These are phyloP conservation scores for Fusarium proliferatum DNA, from an alignment of 2,329 filamentous ascomycete genomes.

Conservation along the genomic window DNA sequence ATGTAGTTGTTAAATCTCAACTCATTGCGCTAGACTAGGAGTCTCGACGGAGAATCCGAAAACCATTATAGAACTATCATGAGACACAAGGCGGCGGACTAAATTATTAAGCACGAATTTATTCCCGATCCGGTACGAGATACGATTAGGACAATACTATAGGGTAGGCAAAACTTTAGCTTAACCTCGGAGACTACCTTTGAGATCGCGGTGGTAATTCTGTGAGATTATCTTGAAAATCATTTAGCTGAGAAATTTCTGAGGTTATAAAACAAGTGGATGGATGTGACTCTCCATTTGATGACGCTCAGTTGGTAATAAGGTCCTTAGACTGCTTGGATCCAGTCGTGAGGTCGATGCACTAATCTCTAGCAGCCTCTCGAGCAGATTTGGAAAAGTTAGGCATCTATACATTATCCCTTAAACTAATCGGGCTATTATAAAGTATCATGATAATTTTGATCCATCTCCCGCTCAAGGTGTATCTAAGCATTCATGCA, in stretches of 20 bases:
- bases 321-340: too few relatives aligned
- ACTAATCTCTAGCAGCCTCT: too few relatives aligned
- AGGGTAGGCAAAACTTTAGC: not conserved
- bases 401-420: rapidly evolving
- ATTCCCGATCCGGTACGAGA: not conserved
- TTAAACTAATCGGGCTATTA: not conserved
- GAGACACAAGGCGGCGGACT: not conserved
- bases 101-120: not conserved
- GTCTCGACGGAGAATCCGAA: not conserved
- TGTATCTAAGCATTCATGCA: not conserved
- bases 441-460: too few relatives aligned
- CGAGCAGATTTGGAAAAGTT: rapidly evolving
- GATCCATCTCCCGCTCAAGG: not conserved
- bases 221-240: too few relatives aligned
- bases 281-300: too few relatives aligned
- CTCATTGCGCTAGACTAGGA: not conserved
- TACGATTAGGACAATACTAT: rapidly evolving
- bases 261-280: too few relatives aligned
- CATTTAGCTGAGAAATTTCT: too few relatives aligned
- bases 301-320: too few relatives aligned
- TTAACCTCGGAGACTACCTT: not conserved
- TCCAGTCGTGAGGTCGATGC: too few relatives aligned
- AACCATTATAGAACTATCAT: not conserved
- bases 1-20: not conserved
- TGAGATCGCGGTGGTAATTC: too few relatives aligned